Evolutionary conservation across 2,329 filamentous ascomycete species (phyloP).

Genomic region (Pseudogymnoascus verrucosus): DNA sequence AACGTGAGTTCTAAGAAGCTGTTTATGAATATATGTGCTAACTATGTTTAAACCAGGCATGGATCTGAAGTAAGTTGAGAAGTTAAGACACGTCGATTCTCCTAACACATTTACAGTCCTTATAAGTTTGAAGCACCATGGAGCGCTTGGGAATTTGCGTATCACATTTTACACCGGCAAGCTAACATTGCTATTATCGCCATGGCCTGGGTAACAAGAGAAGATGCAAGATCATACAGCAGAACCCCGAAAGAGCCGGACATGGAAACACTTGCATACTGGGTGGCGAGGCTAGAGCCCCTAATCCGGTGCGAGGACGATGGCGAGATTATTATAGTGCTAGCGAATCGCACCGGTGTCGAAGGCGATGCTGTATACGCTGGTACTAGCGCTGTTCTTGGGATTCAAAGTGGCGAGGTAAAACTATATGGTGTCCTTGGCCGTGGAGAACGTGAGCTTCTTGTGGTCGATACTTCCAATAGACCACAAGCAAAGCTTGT

Average conservation of each 20-base stretch:
- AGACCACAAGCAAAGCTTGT: conserved; percentile 20
- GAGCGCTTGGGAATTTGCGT: conserved; percentile 39
- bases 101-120: conserved; percentile 31
- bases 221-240: conserved; percentile 39
- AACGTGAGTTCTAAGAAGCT: conserved; percentile 11
- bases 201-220: conserved; percentile 71
- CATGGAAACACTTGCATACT: conserved; percentile 66
- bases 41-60: conserved; percentile 33
- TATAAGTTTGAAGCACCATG: conserved; percentile 45
- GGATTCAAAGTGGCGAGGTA: conserved; percentile 56
- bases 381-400: conserved; percentile 64
- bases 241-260: conserved; percentile 52
- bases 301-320: conserved; percentile 43
- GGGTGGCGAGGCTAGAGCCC: conserved; percentile 64
- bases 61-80: conserved; percentile 48
- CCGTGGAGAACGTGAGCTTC: conserved; percentile 58
- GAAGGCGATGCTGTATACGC: conserved; percentile 63
- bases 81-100: not conserved
- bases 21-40: not conserved
- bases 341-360: conserved; percentile 62
- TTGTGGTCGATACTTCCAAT: conserved; percentile 53
- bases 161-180: conserved; percentile 45
- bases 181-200: conserved; percentile 60
- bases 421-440: conserved; percentile 63
- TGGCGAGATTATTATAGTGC: conserved; percentile 58